These are phyloP conservation scores for Plicaturopsis crispa DNA, from an alignment of 768 basidiomycete genomes.

Conservation along the genomic window DNA sequence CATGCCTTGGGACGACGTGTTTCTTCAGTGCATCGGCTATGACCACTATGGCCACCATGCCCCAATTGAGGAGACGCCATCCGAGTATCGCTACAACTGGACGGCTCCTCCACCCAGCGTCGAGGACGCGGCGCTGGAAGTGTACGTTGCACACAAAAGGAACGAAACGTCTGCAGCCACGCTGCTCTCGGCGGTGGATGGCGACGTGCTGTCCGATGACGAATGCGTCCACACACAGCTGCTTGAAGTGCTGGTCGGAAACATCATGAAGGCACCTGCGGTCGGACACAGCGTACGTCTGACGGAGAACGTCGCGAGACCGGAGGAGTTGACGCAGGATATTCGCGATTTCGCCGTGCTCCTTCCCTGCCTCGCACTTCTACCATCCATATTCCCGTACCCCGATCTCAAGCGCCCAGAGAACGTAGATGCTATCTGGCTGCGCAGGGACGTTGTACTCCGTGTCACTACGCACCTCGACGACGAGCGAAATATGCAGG, in stretches of 20 bases:
- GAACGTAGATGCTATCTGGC: constrained; percentile 3
- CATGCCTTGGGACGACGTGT: constrained; percentile 10
- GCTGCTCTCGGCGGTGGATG: constrained; percentile 12
- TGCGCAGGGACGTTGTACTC: constrained; percentile 3
- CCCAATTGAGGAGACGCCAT: constrained; percentile 6
- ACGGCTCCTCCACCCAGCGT: constrained; percentile 9
- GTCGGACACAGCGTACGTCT: constrained; percentile 3
- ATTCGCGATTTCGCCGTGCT: background rate
- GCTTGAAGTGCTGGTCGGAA: constrained; percentile 9
- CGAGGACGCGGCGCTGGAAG: constrained; percentile 4
- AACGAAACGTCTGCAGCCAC: constrained; percentile 2
- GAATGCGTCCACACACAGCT: constrained; percentile 9
- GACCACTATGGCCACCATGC: constrained; percentile 13
- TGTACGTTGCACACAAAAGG: constrained; percentile 3
- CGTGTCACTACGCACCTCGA: constrained; percentile 13
- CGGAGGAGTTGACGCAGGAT: too few species aligned
- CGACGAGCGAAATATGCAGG: constrained; percentile 9
- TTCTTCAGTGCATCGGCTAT: constrained; percentile 9
- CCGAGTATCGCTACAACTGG: constrained; percentile 13
- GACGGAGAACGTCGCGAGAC: constrained; percentile 9
- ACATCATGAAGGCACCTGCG: constrained; percentile 1
- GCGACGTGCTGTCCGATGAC: background rate
- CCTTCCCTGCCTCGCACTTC: constrained; percentile 3
- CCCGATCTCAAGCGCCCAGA: constrained; percentile 1
- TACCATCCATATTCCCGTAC: constrained; percentile 1